Evolutionary conservation across 139 green algal species (phyloP).

Genomic region (Astrephomene gubernaculifera): DNA sequence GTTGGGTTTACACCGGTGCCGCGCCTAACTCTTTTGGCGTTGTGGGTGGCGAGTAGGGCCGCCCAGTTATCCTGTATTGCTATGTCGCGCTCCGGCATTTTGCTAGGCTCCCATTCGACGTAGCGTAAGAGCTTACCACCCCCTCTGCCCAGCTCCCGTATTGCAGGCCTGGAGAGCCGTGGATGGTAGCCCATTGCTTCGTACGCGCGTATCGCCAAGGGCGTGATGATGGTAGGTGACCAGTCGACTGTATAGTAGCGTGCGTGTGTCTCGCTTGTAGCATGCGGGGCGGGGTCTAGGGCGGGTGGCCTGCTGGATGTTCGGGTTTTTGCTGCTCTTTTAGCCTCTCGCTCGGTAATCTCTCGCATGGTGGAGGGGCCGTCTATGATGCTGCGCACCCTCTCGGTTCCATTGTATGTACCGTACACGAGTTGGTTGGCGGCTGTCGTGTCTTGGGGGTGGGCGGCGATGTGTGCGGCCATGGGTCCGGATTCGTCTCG

Average conservation of each 20-base stretch:
- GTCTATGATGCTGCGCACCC: neutral
- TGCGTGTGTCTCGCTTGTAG: too few relatives aligned
- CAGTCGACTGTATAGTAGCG: neutral
- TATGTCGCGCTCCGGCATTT: neutral
- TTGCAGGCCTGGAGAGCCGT: neutral
- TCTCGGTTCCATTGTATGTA: neutral
- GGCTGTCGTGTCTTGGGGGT: neutral
- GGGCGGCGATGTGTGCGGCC: too few relatives aligned
- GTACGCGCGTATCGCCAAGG: neutral
- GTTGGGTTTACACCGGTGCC: neutral
- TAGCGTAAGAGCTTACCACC: neutral
- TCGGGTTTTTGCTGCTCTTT: neutral
- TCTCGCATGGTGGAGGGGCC: neutral
- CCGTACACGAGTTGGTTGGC: neutral
- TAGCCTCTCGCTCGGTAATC: neutral
- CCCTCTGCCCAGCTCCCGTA: neutral
- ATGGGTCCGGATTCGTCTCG: too few relatives aligned
- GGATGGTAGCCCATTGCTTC: too few relatives aligned
- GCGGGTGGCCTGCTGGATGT: neutral
- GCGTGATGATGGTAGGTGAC: neutral
- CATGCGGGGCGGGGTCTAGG: too few relatives aligned
- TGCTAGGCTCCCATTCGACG: neutral
- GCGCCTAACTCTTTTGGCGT: neutral
- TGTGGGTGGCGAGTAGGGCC: neutral
- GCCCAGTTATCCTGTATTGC: neutral